Base-by-base conservation (phyloP, 768 basidiomycete species). In the Chiua virens region DNA sequence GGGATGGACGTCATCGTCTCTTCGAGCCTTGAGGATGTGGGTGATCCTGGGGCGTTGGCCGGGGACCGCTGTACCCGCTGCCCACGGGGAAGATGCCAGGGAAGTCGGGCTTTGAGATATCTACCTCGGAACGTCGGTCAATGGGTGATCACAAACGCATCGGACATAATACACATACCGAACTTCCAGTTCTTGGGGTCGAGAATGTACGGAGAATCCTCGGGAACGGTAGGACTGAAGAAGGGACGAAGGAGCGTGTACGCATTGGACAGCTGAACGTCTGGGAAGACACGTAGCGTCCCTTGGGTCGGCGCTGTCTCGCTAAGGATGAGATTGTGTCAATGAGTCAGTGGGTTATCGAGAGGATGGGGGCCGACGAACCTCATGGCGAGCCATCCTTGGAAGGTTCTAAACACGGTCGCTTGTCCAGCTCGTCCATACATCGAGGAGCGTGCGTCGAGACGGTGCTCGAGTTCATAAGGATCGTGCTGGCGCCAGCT, bases 311-410 rank as follows among this genome's bases (percentile, higher is more conserved):
- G 87, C 1, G 75, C 84, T 13, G 82, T 89, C 58, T 86, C 79
- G 54, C 81, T 83, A 46, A 47, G 38, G 46, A 20, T 22, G 6
- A 17, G 35, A 2, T 41, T 11, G n/a, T 2, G n/a, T 37, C 15
- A 8, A 20, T 39, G 43, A 40, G 22, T 10, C 28, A n/a, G n/a
- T 17, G 15, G 25, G 3, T 9, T 6, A 45, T 13, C 8, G 36
- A 28, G 21, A 34, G n/a, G 25, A 23, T 14, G 17, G 54, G 17
- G 54, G 46, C 17, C 51, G 47, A 50, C 60, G 4, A 40, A 86
- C 83, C 81, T 84, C 74, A 86, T 73, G 2, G 86, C 76, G 14
- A 87, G 65, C 88, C 87, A 90, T n/a, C 87, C 87, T 59, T 89
- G 88, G 72, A 85, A 90, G 3, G 83, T 81, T 45, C 80, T 71